A percentile compares a stretch with the other conserved stretches of the same genome.
phyloP scores from a whole-genome alignment of 2,329 filamentous ascomycete species.

The Fonsecaea multimorphosa region DNA sequence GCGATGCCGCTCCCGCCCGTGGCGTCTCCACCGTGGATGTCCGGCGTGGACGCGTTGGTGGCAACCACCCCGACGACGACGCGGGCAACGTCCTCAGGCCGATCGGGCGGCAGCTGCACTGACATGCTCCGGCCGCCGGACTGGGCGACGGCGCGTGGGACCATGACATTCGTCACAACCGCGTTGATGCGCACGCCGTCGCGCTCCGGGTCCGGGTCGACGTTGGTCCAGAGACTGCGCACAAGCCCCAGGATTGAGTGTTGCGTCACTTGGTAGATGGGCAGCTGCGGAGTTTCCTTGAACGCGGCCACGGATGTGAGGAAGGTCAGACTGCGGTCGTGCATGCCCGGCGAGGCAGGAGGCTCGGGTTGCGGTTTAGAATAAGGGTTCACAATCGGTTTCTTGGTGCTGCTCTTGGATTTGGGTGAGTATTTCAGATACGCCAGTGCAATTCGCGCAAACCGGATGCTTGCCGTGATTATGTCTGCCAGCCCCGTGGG shows the following conservation, averaged over 20 bases:
- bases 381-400: constrained; percentile 29
- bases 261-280: constrained; percentile 57
- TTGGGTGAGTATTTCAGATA: constrained; percentile 52
- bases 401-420: constrained; percentile 25
- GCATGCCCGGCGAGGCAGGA: constrained; percentile 29
- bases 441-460: constrained; percentile 57
- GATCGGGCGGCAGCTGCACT: constrained; percentile 50
- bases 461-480: constrained; percentile 55
- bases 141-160: constrained; percentile 48
- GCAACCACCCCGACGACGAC: constrained; percentile 33
- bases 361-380: constrained; percentile 20
- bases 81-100: constrained; percentile 48
- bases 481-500: constrained; percentile 49
- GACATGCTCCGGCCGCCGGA: constrained; percentile 45
- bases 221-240: constrained; percentile 49
- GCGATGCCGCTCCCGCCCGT: constrained; percentile 22
- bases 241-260: constrained; percentile 60
- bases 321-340: constrained; percentile 53
- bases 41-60: constrained; percentile 23
- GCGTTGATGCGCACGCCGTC: constrained; percentile 52
- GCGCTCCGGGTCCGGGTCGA: constrained; percentile 31
- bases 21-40: constrained; percentile 5
- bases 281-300: constrained; percentile 55
- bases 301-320: constrained; percentile 58
- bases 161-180: constrained; percentile 54